Base-by-base conservation (phyloP, 2,329 filamentous ascomycete species). In the Ophiosphaerella herpotricha region DNA sequence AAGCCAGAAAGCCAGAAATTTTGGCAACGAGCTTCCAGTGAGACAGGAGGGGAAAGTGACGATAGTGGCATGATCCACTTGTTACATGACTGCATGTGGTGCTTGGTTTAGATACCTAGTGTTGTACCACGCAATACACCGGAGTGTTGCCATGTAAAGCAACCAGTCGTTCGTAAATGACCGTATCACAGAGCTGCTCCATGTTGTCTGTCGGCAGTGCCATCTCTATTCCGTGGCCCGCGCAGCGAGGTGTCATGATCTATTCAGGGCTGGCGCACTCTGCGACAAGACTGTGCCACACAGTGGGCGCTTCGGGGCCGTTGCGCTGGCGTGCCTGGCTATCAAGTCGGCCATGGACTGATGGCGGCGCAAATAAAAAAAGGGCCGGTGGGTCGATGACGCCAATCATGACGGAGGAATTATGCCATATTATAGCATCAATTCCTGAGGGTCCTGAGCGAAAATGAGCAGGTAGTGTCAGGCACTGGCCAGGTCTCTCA, bases 21-120 rank as follows among this genome's bases (percentile, higher is more conserved):
- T 52, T 80, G 55, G 54, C 61, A 50, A 66, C 69, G 51, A 78
- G 74, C 60, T 80, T 77, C 46, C 77, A 80, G 61, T 69, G 54
- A 58, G 50, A 40, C 11, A 29, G 41, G 43, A 36, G n/a, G 21
- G 11, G 26, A 29, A 29, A 29, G 26, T 29, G 26, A 29, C 9
- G 21, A 13, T 52, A 34, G 26, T 44, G 50, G 51, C 34, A 40
- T 37, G 14, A 14, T 16, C 38, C 38, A 40, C 45, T 29, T 8
- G 32, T 43, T 21, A 5, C 8, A 29, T 26, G 21, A 39, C 39
- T 34, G 41, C 35, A 39, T 40, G 7, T 33, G 43, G 42, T 43
- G 14, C 40, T 50, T 34, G 23, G n/a, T 39, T 8, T 36, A 45
- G 43, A 9, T 5, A 21, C 18, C 4, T 21, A 21, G 18, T 21